Evolutionary conservation across 305 asterid species (phyloP).

Genomic region (Solanum hybrid): DNA sequence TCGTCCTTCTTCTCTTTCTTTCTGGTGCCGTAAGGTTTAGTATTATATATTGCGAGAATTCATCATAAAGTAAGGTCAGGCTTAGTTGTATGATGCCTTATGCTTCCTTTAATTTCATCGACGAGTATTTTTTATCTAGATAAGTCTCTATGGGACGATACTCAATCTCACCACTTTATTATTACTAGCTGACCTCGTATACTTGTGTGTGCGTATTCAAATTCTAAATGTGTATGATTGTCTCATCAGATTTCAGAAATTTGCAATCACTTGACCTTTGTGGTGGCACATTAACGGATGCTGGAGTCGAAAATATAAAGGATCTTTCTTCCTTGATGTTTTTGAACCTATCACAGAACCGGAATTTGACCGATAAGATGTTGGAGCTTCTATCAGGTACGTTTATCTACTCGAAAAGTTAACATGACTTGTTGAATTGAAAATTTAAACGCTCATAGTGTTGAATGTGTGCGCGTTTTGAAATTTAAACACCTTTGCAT

Average conservation of each 20-base stretch:
- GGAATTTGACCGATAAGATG: neutral
- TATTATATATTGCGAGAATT: neutral
- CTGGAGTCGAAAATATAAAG: constrained; percentile 9
- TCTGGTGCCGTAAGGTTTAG: neutral
- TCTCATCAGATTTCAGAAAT: constrained; percentile 3
- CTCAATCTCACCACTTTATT: neutral
- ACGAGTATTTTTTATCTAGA: neutral
- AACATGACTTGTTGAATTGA: neutral
- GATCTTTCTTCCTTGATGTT: constrained; percentile 3
- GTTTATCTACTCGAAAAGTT: neutral
- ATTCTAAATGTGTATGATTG: neutral
- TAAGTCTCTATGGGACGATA: neutral
- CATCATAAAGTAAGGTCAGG: neutral
- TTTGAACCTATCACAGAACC: constrained; percentile 6
- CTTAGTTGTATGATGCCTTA: neutral
- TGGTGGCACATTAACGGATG: constrained; percentile 9
- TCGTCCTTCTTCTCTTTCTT: neutral
- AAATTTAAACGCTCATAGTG: neutral
- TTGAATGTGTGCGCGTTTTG: neutral
- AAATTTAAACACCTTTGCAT: neutral
- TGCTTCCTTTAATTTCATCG: neutral
- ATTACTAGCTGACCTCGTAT: neutral
- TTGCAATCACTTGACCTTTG: constrained; percentile 9
- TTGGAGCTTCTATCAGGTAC: constrained; percentile 7
- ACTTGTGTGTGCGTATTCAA: neutral